Percentiles rank a stretch among this genome's conserved stretches.
Conservation (phyloP, 805 yeast species). For the Cyberlindnera amylophila region DNA sequence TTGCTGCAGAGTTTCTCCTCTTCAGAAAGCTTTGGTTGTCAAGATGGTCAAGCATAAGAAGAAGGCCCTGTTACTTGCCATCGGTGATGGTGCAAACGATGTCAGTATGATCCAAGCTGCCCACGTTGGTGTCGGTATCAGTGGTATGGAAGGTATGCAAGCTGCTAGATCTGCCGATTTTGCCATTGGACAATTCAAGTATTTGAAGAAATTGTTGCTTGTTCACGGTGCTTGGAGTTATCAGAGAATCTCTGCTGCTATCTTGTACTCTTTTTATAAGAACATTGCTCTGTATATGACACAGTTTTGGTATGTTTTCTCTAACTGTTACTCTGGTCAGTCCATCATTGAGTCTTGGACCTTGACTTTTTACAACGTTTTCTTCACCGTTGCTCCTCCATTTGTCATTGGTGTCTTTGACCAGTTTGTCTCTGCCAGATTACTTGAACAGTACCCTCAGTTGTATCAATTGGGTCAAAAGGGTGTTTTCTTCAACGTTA, state of each 20-base stretch:
- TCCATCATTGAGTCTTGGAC: conserved; percentile 98
- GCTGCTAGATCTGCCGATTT: conserved; percentile 98
- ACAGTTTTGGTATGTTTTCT: conserved; percentile 96
- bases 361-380: conserved; percentile 88
- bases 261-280: conserved; percentile 91
- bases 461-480: conserved; percentile 87
- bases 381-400: conserved; percentile 94
- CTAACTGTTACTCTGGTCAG: conserved; percentile 91
- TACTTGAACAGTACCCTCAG: conserved; percentile 89
- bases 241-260: conserved; percentile 89
- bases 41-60: conserved; percentile 86
- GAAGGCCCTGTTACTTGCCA: conserved; percentile 71
- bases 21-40: conserved; percentile 95
- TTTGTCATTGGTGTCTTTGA: conserved; percentile 95
- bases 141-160: conserved; percentile 99
- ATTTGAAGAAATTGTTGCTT: conserved; percentile 70
- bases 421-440: conserved; percentile 88
- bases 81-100: conserved; percentile 99
- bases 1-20: conserved; percentile 96
- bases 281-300: conserved; percentile 95
- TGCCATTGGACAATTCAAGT: conserved; percentile 93
- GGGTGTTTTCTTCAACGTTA: conserved; percentile 83
- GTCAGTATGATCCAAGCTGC: conserved; percentile 99
- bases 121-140: conserved; percentile 97
- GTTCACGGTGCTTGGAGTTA: conserved; percentile 99